These are phyloP conservation scores for Fusarium domesticum DNA, from an alignment of 2,329 filamentous ascomycete genomes.

Conservation along the genomic window DNA sequence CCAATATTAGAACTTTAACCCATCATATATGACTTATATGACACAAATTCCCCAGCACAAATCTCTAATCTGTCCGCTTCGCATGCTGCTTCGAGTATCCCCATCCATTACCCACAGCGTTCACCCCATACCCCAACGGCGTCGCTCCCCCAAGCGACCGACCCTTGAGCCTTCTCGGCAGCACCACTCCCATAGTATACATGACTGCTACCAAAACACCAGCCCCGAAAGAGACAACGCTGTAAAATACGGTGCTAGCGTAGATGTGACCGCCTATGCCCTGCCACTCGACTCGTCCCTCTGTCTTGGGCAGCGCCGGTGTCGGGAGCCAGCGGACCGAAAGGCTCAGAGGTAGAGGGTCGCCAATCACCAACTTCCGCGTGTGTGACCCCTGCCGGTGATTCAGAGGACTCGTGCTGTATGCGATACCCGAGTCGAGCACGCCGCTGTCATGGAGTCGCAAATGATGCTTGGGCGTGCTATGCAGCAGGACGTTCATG, in stretches of 20 bases:
- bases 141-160: slow-evolving; percentile 55
- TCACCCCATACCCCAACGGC: slow-evolving; percentile 54
- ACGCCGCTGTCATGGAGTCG: slow-evolving; percentile 70
- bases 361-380: slow-evolving; percentile 78
- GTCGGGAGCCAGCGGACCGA: slow-evolving; percentile 85
- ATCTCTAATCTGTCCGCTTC: slow-evolving; percentile 48
- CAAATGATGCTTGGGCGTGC: slow-evolving; percentile 58
- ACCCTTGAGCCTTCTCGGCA: slow-evolving; percentile 52
- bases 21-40: too few relatives aligned
- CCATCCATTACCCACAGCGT: slow-evolving; percentile 55
- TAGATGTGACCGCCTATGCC: slow-evolving; percentile 63
- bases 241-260: slow-evolving; percentile 62
- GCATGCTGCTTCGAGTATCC: slow-evolving; percentile 45
- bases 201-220: slow-evolving; percentile 53
- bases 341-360: slow-evolving; percentile 74
- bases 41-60: too few relatives aligned
- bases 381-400: slow-evolving; percentile 52
- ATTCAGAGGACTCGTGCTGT: slow-evolving; percentile 72
- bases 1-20: too few relatives aligned
- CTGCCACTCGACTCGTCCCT: slow-evolving; percentile 62
- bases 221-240: slow-evolving; percentile 56
- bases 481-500: slow-evolving; percentile 84
- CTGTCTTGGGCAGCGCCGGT: slow-evolving; percentile 65
- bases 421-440: slow-evolving; percentile 82
- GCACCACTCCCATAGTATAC: slow-evolving; percentile 59